Percentiles rank a stretch among this genome's conserved stretches.
Evolutionary conservation across 805 yeast genomes (phyloP).

Genomic region (Candida nitratophila): DNA sequence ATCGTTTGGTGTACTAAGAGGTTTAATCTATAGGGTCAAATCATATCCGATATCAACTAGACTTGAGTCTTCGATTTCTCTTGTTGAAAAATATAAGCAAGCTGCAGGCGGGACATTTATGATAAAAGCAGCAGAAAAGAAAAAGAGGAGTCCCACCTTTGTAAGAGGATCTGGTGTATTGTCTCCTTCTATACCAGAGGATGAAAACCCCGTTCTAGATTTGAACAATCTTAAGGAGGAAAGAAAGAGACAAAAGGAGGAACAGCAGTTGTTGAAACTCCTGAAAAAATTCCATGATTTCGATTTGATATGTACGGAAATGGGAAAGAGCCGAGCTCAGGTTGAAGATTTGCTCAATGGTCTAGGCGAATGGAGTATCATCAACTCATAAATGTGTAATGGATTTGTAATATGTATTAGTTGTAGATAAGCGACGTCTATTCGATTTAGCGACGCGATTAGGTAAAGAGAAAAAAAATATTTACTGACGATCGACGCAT

Average conservation of each 20-base stretch:
- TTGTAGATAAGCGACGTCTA: no score
- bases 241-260: constrained; percentile 20
- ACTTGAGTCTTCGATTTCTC: constrained; percentile 24
- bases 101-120: constrained; percentile 22
- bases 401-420: no score
- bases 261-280: constrained; percentile 33
- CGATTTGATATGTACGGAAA: constrained; percentile 66
- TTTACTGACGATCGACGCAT: neutral
- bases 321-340: constrained; percentile 48
- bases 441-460: no score
- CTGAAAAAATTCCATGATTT: constrained; percentile 47
- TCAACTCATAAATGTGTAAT: constrained; percentile 22
- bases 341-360: constrained; percentile 41
- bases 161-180: constrained; percentile 3
- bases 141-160: constrained; percentile 1
- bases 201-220: constrained; percentile 17
- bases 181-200: constrained; percentile 7
- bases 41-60: constrained; percentile 59
- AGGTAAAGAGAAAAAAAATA: no score
- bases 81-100: neutral
- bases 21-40: constrained; percentile 74
- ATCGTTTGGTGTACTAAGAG: constrained; percentile 78
- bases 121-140: neutral
- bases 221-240: constrained; percentile 13
- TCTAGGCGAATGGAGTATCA: constrained; percentile 39